phyloP scores from a whole-genome alignment of 2,329 filamentous ascomycete species.

The Alternaria burnsii region DNA sequence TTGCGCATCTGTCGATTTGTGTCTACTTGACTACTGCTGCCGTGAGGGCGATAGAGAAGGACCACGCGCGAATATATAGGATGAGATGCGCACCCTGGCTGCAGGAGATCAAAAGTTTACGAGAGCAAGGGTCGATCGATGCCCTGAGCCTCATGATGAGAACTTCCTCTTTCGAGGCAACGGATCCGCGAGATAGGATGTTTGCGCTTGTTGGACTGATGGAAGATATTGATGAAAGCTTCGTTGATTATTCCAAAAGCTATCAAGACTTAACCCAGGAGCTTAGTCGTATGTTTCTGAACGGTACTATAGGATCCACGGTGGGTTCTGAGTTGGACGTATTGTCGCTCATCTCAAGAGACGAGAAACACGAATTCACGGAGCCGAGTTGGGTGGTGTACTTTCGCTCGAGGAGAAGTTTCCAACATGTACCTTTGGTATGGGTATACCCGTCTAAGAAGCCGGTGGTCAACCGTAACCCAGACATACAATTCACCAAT shows the following conservation, averaged over 20 bases:
- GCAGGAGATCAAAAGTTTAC: background rate
- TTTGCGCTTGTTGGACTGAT: background rate
- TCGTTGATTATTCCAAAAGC: background rate
- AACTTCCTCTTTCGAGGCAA: background rate
- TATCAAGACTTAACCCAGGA: background rate
- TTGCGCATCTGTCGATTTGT: background rate
- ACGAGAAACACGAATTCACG: background rate
- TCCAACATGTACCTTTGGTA: background rate
- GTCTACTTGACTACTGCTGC: too few species aligned
- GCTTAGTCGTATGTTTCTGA: background rate
- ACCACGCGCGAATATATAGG: background rate
- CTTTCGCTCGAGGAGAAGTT: background rate
- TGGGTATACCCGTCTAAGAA: background rate
- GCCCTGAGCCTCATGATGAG: background rate
- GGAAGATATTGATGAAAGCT: background rate
- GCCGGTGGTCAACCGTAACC: background rate
- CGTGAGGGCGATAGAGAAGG: background rate
- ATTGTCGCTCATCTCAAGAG: background rate
- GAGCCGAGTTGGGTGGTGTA: background rate
- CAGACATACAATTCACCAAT: background rate
- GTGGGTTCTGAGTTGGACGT: background rate
- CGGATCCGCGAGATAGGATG: background rate
- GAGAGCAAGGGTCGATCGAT: background rate
- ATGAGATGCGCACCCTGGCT: background rate
- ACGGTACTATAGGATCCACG: background rate